Conservation (phyloP, 176 grass and related monocot genomes). For the Ensete glaucum region DNA sequence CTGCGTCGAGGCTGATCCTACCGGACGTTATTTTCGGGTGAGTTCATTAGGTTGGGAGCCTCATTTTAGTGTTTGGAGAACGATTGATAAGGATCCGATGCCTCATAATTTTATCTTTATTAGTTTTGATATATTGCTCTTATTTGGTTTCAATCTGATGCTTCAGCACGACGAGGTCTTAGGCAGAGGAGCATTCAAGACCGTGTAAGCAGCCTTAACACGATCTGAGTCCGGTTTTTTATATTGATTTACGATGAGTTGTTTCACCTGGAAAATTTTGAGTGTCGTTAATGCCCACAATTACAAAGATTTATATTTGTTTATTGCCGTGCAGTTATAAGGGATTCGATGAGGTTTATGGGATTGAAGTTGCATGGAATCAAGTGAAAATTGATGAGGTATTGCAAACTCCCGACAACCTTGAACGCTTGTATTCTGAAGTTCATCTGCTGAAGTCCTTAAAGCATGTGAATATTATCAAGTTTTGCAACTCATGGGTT, state of each 20-base stretch:
- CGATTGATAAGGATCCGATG: background rate
- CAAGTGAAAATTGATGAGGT: constrained; percentile 62
- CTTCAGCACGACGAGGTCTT: constrained; percentile 71
- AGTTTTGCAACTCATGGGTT: constrained; percentile 76
- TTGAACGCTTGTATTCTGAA: constrained; percentile 63
- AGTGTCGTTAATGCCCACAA: too few relatives aligned
- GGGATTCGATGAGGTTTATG: constrained; percentile 82
- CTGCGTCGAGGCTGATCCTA: constrained; percentile 50
- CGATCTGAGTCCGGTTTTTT: background rate
- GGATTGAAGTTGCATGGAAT: constrained; percentile 92
- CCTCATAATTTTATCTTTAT: background rate
- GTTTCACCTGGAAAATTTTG: too few relatives aligned
- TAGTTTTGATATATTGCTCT: background rate
- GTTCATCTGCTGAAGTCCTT: constrained; percentile 79
- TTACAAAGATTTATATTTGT: constrained; percentile 8
- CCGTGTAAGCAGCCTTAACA: constrained; percentile 47
- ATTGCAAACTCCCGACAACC: constrained; percentile 54
- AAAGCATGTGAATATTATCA: constrained; percentile 75
- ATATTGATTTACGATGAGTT: too few relatives aligned
- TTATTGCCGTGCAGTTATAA: constrained; percentile 52
- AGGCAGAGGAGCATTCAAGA: constrained; percentile 87
- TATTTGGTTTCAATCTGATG: background rate
- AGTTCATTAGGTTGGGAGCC: constrained; percentile 3
- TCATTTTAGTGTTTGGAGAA: background rate
- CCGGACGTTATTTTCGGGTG: constrained; percentile 70